These are phyloP conservation scores for Suillus bovinus DNA, from an alignment of 768 basidiomycete species.

Conservation along the genomic window DNA sequence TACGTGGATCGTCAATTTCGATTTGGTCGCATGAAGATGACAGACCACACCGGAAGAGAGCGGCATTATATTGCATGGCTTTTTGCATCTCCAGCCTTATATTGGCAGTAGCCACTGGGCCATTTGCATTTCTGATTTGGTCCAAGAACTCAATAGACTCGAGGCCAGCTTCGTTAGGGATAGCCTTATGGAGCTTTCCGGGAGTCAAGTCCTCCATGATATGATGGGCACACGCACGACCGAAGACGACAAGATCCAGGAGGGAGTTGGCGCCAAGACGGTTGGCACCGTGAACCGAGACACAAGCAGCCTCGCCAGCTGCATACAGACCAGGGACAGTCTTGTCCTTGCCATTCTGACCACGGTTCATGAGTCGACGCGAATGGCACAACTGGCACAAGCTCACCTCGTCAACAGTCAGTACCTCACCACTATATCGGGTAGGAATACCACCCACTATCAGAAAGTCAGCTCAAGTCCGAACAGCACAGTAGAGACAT, in stretches of 20 bases:
- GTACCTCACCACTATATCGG: conserved; percentile 94
- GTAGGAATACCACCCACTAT: conserved; percentile 99
- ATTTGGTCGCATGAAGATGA: neutral
- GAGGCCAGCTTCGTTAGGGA: conserved; percentile 85
- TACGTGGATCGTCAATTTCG: conserved; percentile 29
- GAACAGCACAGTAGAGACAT: conserved; percentile 31
- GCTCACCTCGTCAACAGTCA: conserved; percentile 72
- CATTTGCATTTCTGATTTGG: conserved; percentile 79
- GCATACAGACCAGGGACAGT: conserved; percentile 97
- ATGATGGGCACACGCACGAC: conserved; percentile 97
- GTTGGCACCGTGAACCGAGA: conserved; percentile 99
- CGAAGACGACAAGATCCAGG: conserved; percentile 98
- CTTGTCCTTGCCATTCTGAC: conserved; percentile 81
- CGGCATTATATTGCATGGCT: conserved; percentile 97
- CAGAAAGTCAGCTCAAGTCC: conserved; percentile 11
- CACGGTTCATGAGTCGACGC: neutral
- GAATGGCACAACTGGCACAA: conserved; percentile 7
- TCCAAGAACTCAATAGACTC: conserved; percentile 86
- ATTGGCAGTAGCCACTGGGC: conserved; percentile 83
- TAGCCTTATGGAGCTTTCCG: conserved; percentile 86
- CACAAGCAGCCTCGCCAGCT: conserved; percentile 97
- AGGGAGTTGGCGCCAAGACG: conserved; percentile 99
- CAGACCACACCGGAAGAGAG: conserved; percentile 79
- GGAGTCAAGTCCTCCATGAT: conserved; percentile 89
- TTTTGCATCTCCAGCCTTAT: conserved; percentile 97